Evolutionary conservation across 129 eudicot genomes (phyloP), one percentile per base, ranked within the genome.

Genomic region (Silybum marianum): DNA sequence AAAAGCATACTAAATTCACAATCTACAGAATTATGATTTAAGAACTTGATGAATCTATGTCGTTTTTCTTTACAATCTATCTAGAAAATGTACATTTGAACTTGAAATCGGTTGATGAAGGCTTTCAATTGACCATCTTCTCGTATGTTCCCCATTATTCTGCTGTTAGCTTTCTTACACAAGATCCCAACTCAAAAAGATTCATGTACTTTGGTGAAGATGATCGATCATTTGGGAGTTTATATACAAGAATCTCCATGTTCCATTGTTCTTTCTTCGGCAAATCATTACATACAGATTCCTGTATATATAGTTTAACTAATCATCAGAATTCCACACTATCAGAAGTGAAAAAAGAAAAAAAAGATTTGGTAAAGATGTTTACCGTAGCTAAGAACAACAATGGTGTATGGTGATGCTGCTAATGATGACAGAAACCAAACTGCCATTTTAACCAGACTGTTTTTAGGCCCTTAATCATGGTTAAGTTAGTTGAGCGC

Each of bases 361-460:
- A 23, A 14, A 40, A 62, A 68, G 7, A 65, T 11, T 9, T 16
- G 40, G 42, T 16, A 67, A 42, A 51, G 68, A 66, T 18, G 65
- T 40, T 40, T 40, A 78, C 81, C 74, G 26, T 21, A 30, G 51
- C 71, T 13, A 76, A 48, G 54, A 76, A 30, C 71, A 11, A 30
- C 46, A 19, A 58, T n/a, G 23, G 44, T 22, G 22, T 48, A 21
- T 36, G 60, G 26, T 24, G 78, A 48, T 46, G 78, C 32, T 46
- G 78, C 34, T 75, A n/a, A 76, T 62, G 74, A 30, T 78, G 81
- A 67, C 23, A 77, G 63, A 65, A 77, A 25, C 74, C 16, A 9
- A 9, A 6, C 42, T 24, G 74, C 67, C 65, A 16, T 40, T 39
- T 40, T 65, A 77, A 65, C 81, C 39, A 23, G 80, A 77, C 22